These are phyloP conservation scores for Globisporangium heterothallicum DNA, from an alignment of 352 stramenopile species.

Conservation along the genomic window DNA sequence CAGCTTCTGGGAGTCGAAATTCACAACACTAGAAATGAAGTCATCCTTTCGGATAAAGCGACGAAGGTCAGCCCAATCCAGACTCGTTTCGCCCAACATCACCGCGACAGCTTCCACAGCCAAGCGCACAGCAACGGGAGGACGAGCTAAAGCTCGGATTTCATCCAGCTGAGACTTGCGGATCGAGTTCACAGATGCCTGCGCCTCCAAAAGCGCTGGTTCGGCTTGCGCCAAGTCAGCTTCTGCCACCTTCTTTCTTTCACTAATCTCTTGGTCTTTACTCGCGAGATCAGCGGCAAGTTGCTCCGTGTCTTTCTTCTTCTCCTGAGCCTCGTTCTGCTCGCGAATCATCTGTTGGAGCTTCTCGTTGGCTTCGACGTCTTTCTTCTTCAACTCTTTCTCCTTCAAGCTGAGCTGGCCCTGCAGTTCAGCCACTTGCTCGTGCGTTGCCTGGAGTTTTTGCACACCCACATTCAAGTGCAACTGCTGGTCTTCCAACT, in stretches of 20 bases:
- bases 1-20: slow-evolving; percentile 98
- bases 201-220: slow-evolving; percentile 94
- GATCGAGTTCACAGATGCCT: slow-evolving; percentile 97
- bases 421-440: slow-evolving; percentile 93
- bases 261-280: slow-evolving; percentile 95
- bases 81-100: slow-evolving; percentile 96
- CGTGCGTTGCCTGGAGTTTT: slow-evolving; percentile 97
- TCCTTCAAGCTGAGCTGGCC: slow-evolving; percentile 92
- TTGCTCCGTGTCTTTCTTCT: slow-evolving; percentile 95
- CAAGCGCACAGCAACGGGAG: slow-evolving; percentile 94
- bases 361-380: slow-evolving; percentile 96
- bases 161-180: slow-evolving; percentile 99
- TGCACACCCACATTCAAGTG: slow-evolving; percentile 98
- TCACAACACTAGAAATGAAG: slow-evolving; percentile 99
- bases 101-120: slow-evolving; percentile 97
- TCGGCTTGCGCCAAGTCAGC: slow-evolving; percentile 96
- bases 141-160: slow-evolving; percentile 94
- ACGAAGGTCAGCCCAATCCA: slow-evolving; percentile 96
- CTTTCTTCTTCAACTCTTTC: slow-evolving; percentile 94
- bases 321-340: slow-evolving; percentile 96
- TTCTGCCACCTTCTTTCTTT: slow-evolving; percentile 93
- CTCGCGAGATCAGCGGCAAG: slow-evolving; percentile 93
- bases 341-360: slow-evolving; percentile 98
- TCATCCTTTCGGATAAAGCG: slow-evolving; percentile 96
- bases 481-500: slow-evolving; percentile 95